Evolutionary conservation across 306 rosid genomes (phyloP).

Genomic region (Quercus wislizeni): DNA sequence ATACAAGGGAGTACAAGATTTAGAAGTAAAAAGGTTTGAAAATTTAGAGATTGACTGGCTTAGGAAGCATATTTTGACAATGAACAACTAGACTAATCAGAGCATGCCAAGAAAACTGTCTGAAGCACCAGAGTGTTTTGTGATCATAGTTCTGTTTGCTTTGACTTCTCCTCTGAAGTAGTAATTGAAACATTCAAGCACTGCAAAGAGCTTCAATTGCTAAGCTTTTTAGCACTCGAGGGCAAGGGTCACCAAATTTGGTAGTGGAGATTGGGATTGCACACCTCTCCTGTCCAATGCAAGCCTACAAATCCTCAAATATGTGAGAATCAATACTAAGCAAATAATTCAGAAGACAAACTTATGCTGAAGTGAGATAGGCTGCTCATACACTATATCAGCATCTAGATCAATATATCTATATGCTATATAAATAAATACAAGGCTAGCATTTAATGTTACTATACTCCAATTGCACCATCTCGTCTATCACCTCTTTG

Average conservation of each 20-base stretch:
- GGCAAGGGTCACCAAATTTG: background rate
- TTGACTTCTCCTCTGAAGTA: background rate
- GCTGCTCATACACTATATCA: no score
- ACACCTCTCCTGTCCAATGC: background rate
- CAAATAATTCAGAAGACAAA: no score
- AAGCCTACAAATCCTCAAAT: background rate
- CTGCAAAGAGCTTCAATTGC: background rate
- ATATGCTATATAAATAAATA: no score
- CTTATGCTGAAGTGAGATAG: no score
- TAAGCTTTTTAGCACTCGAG: background rate
- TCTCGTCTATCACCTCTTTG: fast-evolving
- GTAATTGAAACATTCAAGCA: background rate
- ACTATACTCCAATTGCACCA: no score
- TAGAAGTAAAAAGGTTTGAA: no score
- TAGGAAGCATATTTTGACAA: no score
- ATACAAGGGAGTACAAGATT: no score
- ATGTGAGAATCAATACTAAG: no score
- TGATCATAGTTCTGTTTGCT: fast-evolving
- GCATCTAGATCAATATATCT: no score
- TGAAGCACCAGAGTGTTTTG: background rate
- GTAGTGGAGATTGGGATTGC: background rate
- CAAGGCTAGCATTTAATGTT: no score
- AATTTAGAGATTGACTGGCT: no score
- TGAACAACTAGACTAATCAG: background rate
- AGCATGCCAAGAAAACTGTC: background rate